A percentile compares a stretch with the other conserved stretches of the same genome.
Conservation (phyloP, 2,329 filamentous ascomycete species). For the Aspergillus jensenii region DNA sequence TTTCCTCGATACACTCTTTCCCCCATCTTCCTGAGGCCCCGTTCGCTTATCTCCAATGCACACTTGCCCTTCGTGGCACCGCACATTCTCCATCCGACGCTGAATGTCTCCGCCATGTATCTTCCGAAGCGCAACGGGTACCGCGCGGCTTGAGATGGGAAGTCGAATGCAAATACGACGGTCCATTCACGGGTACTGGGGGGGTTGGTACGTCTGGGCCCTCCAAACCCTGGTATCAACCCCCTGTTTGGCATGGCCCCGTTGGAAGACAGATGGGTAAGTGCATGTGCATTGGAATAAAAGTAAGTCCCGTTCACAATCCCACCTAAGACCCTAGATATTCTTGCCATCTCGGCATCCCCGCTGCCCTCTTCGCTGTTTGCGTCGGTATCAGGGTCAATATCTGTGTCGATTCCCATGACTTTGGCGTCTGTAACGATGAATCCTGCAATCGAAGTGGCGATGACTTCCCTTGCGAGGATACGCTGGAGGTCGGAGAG, state of each 20-base stretch:
- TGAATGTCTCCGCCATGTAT: conserved; percentile 10
- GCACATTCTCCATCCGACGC: conserved; percentile 5
- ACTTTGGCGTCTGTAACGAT: conserved; percentile 9
- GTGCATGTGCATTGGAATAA: background rate
- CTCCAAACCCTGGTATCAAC: background rate
- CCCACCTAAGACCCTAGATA: background rate
- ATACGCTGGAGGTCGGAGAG: background rate
- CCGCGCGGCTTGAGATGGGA: conserved; percentile 6
- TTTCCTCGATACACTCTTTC: background rate
- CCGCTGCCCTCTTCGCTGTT: background rate
- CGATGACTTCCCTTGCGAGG: background rate
- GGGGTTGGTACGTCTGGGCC: background rate
- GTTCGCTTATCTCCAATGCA: background rate
- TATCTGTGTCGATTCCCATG: conserved; percentile 2
- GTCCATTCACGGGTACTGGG: background rate
- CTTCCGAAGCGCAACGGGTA: conserved; percentile 2
- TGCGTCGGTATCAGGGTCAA: background rate
- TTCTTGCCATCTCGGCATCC: background rate
- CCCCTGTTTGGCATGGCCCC: background rate
- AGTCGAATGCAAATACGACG: conserved; percentile 15
- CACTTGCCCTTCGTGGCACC: conserved; percentile 3
- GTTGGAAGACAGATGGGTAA: background rate
- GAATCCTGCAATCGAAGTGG: conserved; percentile 7
- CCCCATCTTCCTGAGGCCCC: background rate
- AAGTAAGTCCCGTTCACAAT: background rate